Conservation (phyloP, 495 filamentous ascomycete species). For the Baudoinia panamericana region DNA sequence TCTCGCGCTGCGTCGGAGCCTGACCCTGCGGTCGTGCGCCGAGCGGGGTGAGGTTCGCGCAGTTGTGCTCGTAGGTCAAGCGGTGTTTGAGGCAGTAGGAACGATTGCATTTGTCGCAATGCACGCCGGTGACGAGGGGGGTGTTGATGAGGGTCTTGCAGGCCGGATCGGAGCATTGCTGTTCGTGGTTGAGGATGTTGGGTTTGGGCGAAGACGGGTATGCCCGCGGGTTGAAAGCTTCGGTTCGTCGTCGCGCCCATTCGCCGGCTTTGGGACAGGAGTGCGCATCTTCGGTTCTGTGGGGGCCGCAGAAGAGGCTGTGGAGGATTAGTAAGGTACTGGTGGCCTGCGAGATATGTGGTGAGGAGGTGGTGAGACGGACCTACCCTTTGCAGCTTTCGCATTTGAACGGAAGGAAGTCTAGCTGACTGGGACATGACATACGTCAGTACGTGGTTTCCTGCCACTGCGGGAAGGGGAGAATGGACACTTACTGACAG, state of each 20-base stretch:
- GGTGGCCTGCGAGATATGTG: not conserved
- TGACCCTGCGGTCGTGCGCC: conserved; percentile 43
- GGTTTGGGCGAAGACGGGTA: conserved; percentile 32
- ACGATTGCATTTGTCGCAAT: conserved; percentile 66
- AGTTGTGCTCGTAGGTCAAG: conserved; percentile 76
- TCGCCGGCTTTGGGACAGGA: conserved; percentile 68
- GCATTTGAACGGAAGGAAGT: conserved; percentile 93
- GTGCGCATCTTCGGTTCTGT: conserved; percentile 78
- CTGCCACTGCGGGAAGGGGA: too few relatives aligned
- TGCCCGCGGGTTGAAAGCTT: conserved; percentile 15
- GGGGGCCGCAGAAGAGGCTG: conserved; percentile 83
- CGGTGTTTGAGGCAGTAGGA: conserved; percentile 90
- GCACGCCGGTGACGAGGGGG: conserved; percentile 59
- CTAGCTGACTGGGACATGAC: conserved; percentile 42
- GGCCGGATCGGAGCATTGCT: conserved; percentile 54
- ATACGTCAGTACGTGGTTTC: not conserved
- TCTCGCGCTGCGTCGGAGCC: conserved; percentile 40
- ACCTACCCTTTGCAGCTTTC: conserved; percentile 56
- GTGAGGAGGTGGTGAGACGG: not conserved
- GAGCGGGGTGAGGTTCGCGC: conserved; percentile 53
- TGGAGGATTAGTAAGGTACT: conserved; percentile 13
- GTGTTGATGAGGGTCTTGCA: conserved; percentile 88
- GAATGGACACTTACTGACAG: too few relatives aligned
- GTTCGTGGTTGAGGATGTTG: conserved; percentile 45
- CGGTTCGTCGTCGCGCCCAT: conserved; percentile 56